phyloP scores from a whole-genome alignment of 139 green algal genomes.

The Tetradesmus obliquus region DNA sequence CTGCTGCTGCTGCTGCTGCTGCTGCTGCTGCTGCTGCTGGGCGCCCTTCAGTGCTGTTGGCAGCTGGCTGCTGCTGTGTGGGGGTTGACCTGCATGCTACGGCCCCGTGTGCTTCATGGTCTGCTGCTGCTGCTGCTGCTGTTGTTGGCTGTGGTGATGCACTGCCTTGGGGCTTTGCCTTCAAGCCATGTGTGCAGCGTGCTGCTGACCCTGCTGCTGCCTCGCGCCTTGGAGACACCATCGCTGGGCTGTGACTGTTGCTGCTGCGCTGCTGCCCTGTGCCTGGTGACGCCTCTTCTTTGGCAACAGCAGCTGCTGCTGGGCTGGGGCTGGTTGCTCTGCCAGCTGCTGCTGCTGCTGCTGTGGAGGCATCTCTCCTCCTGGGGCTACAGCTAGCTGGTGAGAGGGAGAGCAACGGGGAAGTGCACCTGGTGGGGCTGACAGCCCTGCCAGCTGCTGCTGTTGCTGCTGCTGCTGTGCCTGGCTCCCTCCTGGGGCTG shows the following conservation, averaged over 20 bases:
- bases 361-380: not conserved
- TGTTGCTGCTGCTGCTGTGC: not conserved
- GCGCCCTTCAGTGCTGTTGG: not conserved
- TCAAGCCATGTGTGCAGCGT: not conserved
- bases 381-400: not conserved
- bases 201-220: not conserved
- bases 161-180: not conserved
- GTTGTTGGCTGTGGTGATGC: not conserved
- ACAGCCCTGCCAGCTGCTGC: too few species aligned
- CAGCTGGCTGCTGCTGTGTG: not conserved
- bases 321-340: not conserved
- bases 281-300: not conserved
- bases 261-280: not conserved
- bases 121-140: slow-evolving; percentile 12
- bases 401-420: too few species aligned
- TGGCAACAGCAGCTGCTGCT: not conserved
- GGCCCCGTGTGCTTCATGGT: not conserved
- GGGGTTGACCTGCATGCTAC: not conserved
- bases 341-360: not conserved
- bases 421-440: too few species aligned
- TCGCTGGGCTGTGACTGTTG: not conserved
- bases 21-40: slow-evolving; percentile 6
- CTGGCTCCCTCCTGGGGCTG: not conserved
- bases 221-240: not conserved
- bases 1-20: slow-evolving; percentile 12